Conservation (phyloP, 179 eudicot genomes). For the Heliamphora pulchella region DNA sequence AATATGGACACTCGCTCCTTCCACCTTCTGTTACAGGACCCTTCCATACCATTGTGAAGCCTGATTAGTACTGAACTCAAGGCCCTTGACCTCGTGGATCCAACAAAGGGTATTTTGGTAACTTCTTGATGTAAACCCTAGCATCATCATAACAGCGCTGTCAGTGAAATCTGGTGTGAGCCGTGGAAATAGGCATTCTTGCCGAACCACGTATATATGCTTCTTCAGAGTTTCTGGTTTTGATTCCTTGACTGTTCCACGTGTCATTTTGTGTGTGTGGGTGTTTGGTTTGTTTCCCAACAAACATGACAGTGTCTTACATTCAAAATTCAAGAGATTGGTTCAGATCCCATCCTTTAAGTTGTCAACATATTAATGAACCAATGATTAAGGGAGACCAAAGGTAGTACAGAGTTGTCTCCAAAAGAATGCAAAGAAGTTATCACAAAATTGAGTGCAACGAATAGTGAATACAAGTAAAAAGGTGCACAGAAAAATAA, state of each 20-base stretch:
- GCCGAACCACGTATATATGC: too few species aligned
- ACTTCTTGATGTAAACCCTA: too few species aligned
- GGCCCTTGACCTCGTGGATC: too few species aligned
- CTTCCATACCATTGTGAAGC: not conserved
- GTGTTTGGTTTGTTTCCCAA: too few species aligned
- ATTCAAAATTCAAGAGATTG: not conserved
- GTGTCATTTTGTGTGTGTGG: too few species aligned
- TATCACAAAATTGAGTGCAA: not conserved
- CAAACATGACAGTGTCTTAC: not conserved
- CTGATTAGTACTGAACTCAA: too few species aligned
- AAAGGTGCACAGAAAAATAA: not conserved
- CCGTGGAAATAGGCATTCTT: too few species aligned
- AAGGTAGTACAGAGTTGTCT: not conserved
- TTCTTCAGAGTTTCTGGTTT: too few species aligned
- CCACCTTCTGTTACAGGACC: not conserved
- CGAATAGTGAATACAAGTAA: not conserved
- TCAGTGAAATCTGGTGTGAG: too few species aligned
- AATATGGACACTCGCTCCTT: not conserved
- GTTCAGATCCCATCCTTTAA: not conserved
- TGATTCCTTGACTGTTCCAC: too few species aligned
- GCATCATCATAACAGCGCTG: too few species aligned
- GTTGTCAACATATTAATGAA: constrained; percentile 4
- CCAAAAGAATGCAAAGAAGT: not conserved
- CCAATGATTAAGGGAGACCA: not conserved
- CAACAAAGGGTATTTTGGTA: too few species aligned